Conservation (phyloP, 768 basidiomycete species). For the Neoboletus brunneissimus region DNA sequence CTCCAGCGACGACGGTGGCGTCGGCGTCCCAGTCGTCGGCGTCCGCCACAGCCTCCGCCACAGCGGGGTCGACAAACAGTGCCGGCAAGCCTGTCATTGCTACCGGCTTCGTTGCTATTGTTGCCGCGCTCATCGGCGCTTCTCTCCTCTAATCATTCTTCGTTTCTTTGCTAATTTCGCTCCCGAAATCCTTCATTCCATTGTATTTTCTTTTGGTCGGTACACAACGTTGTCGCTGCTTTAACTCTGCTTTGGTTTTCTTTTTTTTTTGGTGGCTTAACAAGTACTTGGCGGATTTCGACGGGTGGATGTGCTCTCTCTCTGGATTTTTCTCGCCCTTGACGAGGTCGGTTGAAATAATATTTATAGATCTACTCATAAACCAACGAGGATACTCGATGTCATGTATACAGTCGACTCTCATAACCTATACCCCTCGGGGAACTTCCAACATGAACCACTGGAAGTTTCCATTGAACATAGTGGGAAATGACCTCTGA, state of each 20-base stretch:
- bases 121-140: constrained; percentile 22
- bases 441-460: no score
- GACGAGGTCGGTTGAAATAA: constrained; percentile 7
- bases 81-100: constrained; percentile 27
- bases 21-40: no score
- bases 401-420: no score
- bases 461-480: no score
- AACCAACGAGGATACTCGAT: neutral
- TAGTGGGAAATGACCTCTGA: no score
- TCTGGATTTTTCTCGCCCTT: neutral
- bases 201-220: neutral
- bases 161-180: neutral
- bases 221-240: neutral
- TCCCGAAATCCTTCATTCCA: neutral
- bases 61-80: constrained; percentile 5
- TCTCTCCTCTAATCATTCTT: constrained; percentile 16
- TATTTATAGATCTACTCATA: neutral
- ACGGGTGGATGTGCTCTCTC: neutral
- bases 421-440: no score
- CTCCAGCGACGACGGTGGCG: constrained; percentile 20
- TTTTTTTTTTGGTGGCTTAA: neutral
- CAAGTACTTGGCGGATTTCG: neutral
- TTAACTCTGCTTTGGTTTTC: neutral
- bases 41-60: neutral
- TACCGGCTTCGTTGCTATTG: constrained; percentile 22